Evolutionary conservation across 768 basidiomycete species (phyloP).

Genomic region (Lactarius quietus): DNA sequence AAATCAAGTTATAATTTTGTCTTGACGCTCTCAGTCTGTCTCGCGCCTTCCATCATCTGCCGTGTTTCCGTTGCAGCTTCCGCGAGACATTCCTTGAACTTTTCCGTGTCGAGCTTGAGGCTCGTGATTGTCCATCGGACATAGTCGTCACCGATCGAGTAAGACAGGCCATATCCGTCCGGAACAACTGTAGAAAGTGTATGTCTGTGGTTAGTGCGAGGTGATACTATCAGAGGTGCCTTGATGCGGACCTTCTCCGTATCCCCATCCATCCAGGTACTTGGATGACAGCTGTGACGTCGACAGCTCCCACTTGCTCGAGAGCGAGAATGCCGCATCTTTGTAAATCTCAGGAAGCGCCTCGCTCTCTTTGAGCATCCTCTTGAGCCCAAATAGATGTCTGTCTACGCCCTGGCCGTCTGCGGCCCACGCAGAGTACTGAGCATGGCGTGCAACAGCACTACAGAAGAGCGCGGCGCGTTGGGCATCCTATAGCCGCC

Average conservation of each 20-base stretch:
- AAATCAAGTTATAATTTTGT: background rate
- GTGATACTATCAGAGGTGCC: background rate
- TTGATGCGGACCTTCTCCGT: slow-evolving; percentile 73
- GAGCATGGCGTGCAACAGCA: slow-evolving; percentile 78
- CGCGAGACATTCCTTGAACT: slow-evolving; percentile 64
- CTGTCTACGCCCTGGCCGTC: slow-evolving; percentile 94
- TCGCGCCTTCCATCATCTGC: slow-evolving; percentile 67
- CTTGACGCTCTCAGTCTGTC: slow-evolving; percentile 1
- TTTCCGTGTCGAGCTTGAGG: slow-evolving; percentile 49
- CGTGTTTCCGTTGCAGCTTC: slow-evolving; percentile 79
- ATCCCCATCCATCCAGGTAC: slow-evolving; percentile 94
- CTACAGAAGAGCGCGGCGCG: slow-evolving; percentile 66
- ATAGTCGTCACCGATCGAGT: slow-evolving; percentile 80
- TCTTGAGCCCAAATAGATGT: slow-evolving; percentile 92
- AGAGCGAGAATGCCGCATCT: slow-evolving; percentile 65
- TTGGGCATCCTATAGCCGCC: slow-evolving; percentile 42
- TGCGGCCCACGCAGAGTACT: slow-evolving; percentile 88
- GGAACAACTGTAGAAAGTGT: slow-evolving; percentile 58
- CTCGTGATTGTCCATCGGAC: slow-evolving; percentile 93
- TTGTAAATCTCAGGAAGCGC: slow-evolving; percentile 66
- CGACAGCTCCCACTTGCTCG: slow-evolving; percentile 88
- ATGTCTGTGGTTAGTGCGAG: background rate
- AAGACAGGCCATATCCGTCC: slow-evolving; percentile 89
- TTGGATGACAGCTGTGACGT: slow-evolving; percentile 82
- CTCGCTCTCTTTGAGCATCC: slow-evolving; percentile 72